Percentiles rank a stretch among this genome's conserved stretches.
phyloP scores from a whole-genome alignment of 805 yeast genomes.

The Ogataea pini region DNA sequence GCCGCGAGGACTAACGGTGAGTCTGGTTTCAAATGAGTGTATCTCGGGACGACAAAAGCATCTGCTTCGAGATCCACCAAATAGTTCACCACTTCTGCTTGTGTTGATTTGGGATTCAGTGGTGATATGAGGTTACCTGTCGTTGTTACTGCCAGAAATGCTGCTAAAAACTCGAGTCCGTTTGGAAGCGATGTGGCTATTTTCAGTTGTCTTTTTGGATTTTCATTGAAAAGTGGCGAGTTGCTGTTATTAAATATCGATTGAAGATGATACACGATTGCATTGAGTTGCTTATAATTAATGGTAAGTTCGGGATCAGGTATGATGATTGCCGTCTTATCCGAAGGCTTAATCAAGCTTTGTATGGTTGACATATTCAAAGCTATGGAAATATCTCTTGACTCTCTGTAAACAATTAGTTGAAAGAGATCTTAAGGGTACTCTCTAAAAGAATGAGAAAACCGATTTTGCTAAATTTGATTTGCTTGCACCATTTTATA shows the following conservation, averaged over 20 bases:
- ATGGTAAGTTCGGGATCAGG: slow-evolving; percentile 48
- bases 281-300: slow-evolving; percentile 45
- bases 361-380: slow-evolving; percentile 17
- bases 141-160: slow-evolving; percentile 58
- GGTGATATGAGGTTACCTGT: slow-evolving; percentile 67
- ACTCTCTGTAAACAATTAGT: too few relatives aligned
- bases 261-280: slow-evolving; percentile 50
- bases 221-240: slow-evolving; percentile 42
- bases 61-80: slow-evolving; percentile 58
- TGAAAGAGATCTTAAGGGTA: too few relatives aligned
- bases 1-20: slow-evolving; percentile 34
- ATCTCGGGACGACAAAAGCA: slow-evolving; percentile 59
- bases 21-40: slow-evolving; percentile 37
- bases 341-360: slow-evolving; percentile 29
- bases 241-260: slow-evolving; percentile 42
- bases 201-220: slow-evolving; percentile 40
- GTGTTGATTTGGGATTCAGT: slow-evolving; percentile 61
- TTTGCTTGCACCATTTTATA: too few relatives aligned
- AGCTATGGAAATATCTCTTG: too few relatives aligned
- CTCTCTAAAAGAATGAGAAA: not conserved
- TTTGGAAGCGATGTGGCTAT: slow-evolving; percentile 65
- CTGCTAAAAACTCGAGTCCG: slow-evolving; percentile 55
- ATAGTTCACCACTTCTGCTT: slow-evolving; percentile 63
- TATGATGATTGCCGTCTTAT: slow-evolving; percentile 43
- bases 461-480: too few relatives aligned